Evolutionary conservation across 768 basidiomycete species (phyloP).

Genomic region (Suillus placidus): DNA sequence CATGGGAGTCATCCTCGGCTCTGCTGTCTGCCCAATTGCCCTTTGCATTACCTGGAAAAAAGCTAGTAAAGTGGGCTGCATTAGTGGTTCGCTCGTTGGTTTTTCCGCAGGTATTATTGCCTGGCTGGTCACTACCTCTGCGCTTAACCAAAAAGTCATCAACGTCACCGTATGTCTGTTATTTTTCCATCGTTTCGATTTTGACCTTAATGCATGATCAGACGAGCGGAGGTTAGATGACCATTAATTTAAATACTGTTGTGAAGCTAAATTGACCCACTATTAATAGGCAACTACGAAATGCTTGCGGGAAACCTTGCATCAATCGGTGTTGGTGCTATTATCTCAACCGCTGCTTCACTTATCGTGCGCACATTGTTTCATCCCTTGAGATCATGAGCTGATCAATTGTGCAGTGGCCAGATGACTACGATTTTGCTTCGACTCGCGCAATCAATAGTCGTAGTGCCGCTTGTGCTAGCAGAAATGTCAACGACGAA

Average conservation of each 20-base stretch:
- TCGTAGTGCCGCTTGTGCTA: constrained; percentile 7
- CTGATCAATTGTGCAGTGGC: constrained; percentile 49
- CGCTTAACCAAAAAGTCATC: constrained; percentile 69
- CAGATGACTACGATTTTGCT: constrained; percentile 82
- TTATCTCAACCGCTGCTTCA: constrained; percentile 69
- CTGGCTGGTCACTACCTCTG: constrained; percentile 83
- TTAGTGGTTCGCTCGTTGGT: constrained; percentile 71
- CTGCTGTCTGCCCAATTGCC: constrained; percentile 86
- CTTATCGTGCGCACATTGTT: constrained; percentile 51
- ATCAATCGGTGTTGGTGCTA: constrained; percentile 78
- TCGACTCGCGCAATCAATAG: constrained; percentile 77
- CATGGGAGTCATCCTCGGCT: constrained; percentile 87
- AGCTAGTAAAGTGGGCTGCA: constrained; percentile 85
- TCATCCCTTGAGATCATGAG: neutral
- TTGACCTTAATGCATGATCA: constrained; percentile 17
- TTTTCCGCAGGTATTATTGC: constrained; percentile 71
- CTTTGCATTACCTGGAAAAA: constrained; percentile 83
- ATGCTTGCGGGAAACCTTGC: constrained; percentile 94
- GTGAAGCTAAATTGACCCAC: neutral
- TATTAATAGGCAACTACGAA: constrained; percentile 46
- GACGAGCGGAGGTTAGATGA: constrained; percentile 55
- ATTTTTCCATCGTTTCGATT: constrained; percentile 4
- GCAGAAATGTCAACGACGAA: constrained; percentile 19
- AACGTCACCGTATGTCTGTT: constrained; percentile 59
- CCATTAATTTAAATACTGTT: constrained; percentile 15